Percentiles rank a stretch among this genome's conserved stretches.
Evolutionary conservation across 2,329 filamentous ascomycete genomes (phyloP).

Genomic region (Phialemoniopsis sp.): DNA sequence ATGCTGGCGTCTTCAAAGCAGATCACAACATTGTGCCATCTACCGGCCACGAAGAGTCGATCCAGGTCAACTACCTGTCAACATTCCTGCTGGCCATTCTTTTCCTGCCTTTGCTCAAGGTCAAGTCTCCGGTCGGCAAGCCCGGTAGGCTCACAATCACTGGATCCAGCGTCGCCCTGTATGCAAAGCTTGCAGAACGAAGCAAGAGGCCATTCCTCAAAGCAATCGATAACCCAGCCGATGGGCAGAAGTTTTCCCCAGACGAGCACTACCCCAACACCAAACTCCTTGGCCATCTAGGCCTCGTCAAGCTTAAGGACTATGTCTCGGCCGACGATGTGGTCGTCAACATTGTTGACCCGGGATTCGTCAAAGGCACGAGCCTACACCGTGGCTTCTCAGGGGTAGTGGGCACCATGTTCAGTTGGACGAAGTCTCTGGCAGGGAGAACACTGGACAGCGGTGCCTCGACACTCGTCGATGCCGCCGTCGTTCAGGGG

Average conservation of each 20-base stretch:
- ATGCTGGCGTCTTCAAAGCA: constrained; percentile 4
- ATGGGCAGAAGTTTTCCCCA: neutral
- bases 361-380: constrained; percentile 11
- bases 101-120: constrained; percentile 39
- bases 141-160: constrained; percentile 16
- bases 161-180: constrained; percentile 16
- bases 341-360: constrained; percentile 4
- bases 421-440: constrained; percentile 15
- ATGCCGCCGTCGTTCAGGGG: constrained; percentile 39
- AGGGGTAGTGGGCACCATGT: constrained; percentile 9
- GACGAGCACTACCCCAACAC: constrained; percentile 5
- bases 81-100: constrained; percentile 42
- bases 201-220: constrained; percentile 1
- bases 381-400: constrained; percentile 26
- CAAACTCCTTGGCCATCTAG: constrained; percentile 6
- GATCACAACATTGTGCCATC: neutral
- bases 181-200: constrained; percentile 8
- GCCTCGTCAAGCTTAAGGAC: constrained; percentile 1
- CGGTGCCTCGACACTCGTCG: constrained; percentile 41
- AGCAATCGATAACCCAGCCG: neutral
- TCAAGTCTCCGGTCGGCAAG: constrained; percentile 7
- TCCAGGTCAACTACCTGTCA: constrained; percentile 50
- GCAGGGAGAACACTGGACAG: constrained; percentile 24
- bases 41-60: constrained; percentile 32
- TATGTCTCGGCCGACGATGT: neutral